phyloP scores from a whole-genome alignment of 2,329 filamentous ascomycete genomes.

The Aspergillus texensis region DNA sequence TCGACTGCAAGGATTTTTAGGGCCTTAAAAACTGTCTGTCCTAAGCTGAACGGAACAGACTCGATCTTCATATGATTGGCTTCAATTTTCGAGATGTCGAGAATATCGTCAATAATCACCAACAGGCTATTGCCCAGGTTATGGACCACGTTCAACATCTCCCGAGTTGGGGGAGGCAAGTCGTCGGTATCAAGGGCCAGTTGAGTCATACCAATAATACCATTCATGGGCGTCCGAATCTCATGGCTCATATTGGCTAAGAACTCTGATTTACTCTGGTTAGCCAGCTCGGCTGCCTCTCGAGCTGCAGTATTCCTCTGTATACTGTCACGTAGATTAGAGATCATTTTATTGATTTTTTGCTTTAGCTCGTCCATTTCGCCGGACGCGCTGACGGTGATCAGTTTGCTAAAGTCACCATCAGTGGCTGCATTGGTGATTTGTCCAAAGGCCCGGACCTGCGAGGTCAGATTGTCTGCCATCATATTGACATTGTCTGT shows the following conservation, averaged over 20 bases:
- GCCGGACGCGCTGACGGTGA: constrained; percentile 94
- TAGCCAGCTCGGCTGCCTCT: constrained; percentile 93
- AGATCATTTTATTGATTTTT: constrained; percentile 99
- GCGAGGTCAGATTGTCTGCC: constrained; percentile 83
- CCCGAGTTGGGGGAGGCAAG: constrained; percentile 89
- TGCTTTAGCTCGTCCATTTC: constrained; percentile 99
- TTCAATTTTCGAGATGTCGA: constrained; percentile 77
- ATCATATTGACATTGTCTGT: constrained; percentile 96
- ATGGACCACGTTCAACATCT: constrained; percentile 98
- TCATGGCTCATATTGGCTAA: constrained; percentile 99
- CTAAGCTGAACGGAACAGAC: constrained; percentile 92
- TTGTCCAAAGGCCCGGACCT: constrained; percentile 96
- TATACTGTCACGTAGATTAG: constrained; percentile 91
- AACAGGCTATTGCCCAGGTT: constrained; percentile 93
- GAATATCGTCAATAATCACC: constrained; percentile 87
- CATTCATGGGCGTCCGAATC: constrained; percentile 96
- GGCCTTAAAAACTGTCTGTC: constrained; percentile 96
- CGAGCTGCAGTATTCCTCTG: constrained; percentile 94
- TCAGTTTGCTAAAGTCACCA: constrained; percentile 94
- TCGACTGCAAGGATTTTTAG: constrained; percentile 96
- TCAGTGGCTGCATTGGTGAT: constrained; percentile 96
- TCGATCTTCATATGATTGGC: constrained; percentile 98
- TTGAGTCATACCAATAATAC: constrained; percentile 97
- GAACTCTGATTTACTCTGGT: constrained; percentile 98
- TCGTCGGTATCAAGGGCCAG: constrained; percentile 93